These are phyloP conservation scores for Sergeia podlipaevii DNA, from an alignment of 208 protist genomes.

Conservation along the genomic window DNA sequence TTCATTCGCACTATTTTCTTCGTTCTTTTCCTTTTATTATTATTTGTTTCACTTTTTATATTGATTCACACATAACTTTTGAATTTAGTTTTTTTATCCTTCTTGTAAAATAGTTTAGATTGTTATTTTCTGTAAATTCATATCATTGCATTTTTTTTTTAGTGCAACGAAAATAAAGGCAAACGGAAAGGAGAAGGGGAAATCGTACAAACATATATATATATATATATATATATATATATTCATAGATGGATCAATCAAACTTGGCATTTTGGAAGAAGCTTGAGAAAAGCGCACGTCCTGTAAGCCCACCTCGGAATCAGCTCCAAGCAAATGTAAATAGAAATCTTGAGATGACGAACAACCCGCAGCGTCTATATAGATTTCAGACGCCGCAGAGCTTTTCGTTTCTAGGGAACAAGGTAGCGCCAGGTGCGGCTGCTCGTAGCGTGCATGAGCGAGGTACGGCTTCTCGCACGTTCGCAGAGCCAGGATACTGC, in stretches of 20 bases:
- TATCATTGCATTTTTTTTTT: conserved; percentile 5
- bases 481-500: not conserved
- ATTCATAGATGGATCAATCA: not conserved
- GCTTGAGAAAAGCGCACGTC: conserved; percentile 44
- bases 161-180: not conserved
- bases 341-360: conserved; percentile 43
- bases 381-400: conserved; percentile 69
- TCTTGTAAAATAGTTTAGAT: not conserved
- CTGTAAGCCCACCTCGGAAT: conserved; percentile 32
- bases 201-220: conserved; percentile 1
- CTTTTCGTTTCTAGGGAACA: conserved; percentile 39
- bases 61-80: conserved; percentile 2
- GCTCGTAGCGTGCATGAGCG: conserved; percentile 15
- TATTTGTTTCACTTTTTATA: conserved; percentile 5
- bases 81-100: conserved; percentile 11
- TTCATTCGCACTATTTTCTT: conserved; percentile 2
- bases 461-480: not conserved
- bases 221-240: conserved; percentile 9
- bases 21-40: conserved; percentile 11
- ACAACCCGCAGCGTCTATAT: conserved; percentile 64
- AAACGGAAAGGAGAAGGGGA: not conserved
- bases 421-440: conserved; percentile 15
- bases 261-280: conserved; percentile 28
- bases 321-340: conserved; percentile 78
- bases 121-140: not conserved